These are phyloP conservation scores for Neocallimastix lanati DNA, from an alignment of 192 early-diverging fungal genomes.

Conservation along the genomic window DNA sequence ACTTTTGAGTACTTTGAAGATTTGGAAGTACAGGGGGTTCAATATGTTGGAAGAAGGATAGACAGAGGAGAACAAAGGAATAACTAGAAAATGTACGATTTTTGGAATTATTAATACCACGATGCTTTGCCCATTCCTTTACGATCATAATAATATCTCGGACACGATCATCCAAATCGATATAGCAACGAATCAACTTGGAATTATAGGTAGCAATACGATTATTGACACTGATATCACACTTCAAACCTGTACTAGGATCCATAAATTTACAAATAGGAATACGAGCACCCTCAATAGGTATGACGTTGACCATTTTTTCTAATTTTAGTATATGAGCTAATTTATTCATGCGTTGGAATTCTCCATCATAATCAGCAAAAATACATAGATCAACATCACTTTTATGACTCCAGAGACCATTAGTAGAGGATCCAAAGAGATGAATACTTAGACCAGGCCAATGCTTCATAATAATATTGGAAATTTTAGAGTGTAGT, in stretches of 20 bases:
- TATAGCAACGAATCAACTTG: neutral
- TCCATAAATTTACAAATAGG: neutral
- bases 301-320: neutral
- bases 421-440: neutral
- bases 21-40: neutral
- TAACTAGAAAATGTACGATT: neutral
- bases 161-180: neutral
- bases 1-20: neutral
- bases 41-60: neutral
- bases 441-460: neutral
- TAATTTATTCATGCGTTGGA: neutral
- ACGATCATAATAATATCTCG: neutral
- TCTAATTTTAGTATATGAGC: neutral
- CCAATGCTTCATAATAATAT: neutral
- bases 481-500: neutral
- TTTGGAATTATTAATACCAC: neutral
- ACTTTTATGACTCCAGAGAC: neutral
- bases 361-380: neutral
- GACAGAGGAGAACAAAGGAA: neutral
- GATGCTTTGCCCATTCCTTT: neutral
- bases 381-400: neutral
- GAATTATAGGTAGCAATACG: neutral
- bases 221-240: neutral
- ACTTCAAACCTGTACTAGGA: neutral
- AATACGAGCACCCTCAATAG: neutral